phyloP scores from a whole-genome alignment of 768 basidiomycete species.

The Mycena maculata region DNA sequence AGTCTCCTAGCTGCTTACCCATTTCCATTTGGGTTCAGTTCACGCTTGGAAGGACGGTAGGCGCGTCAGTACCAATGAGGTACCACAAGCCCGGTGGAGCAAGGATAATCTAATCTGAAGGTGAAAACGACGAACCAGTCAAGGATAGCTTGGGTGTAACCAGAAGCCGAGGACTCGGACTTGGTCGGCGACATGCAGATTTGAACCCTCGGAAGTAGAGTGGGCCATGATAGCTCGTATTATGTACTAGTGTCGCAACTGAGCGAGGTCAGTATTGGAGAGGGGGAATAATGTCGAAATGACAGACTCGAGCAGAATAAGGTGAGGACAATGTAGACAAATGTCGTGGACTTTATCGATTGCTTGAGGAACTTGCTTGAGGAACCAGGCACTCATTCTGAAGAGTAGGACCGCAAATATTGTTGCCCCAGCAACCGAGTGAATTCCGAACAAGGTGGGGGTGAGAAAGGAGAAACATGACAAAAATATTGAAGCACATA shows the following conservation, averaged over 20 bases:
- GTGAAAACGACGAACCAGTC: slow-evolving; percentile 48
- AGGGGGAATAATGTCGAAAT: neutral
- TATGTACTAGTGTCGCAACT: slow-evolving; percentile 58
- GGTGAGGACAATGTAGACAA: slow-evolving; percentile 47
- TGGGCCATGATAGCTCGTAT: slow-evolving; percentile 53
- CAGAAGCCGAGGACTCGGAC: slow-evolving; percentile 57
- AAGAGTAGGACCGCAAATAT: slow-evolving; percentile 52
- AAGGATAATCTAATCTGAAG: neutral
- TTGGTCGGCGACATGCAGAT: slow-evolving; percentile 47
- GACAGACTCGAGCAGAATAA: slow-evolving; percentile 55
- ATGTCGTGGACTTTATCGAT: slow-evolving; percentile 47
- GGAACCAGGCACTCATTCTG: slow-evolving; percentile 47
- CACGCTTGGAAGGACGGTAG: too few species aligned
- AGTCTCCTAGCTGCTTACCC: too few species aligned
- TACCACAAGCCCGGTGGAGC: too few species aligned
- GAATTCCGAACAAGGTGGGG: slow-evolving; percentile 45
- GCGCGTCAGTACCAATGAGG: too few species aligned
- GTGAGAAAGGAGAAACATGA: too few species aligned
- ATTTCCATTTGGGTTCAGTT: too few species aligned
- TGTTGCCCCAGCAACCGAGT: slow-evolving; percentile 48
- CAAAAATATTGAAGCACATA: too few species aligned
- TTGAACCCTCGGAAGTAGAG: slow-evolving; percentile 45
- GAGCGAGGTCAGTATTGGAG: neutral
- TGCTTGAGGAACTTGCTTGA: too few species aligned
- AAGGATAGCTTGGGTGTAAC: slow-evolving; percentile 53